Base-by-base conservation (phyloP, 495 filamentous ascomycete genomes). In the Thermothielavioides terrestris region DNA sequence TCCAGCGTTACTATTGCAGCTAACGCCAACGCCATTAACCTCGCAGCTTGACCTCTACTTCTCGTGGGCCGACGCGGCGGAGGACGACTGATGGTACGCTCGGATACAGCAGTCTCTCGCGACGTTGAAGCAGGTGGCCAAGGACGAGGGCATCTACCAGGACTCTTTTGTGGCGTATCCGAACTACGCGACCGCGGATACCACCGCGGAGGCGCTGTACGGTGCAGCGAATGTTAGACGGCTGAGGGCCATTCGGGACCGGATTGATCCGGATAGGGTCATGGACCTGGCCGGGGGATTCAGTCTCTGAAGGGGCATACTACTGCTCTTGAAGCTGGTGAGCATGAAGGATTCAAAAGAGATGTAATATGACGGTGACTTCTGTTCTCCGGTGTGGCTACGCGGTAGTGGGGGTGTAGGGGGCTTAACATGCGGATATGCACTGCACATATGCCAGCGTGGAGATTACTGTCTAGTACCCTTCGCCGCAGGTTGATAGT, bases 281-380 rank as follows among this genome's bases (percentile, higher is more conserved):
- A 63, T 63, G 60, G 58, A 57, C 9, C 26, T 59, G 5, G 55
- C 55, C 1, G 60, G 60, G 1, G 60, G 60, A 1, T 63, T 55
- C 27, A 34, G n/a, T 1, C 50, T 63, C 6, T 63, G 34, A 59
- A 12, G 6, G 14, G 4, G n/a, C n/a, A n/a, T n/a, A n/a, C n/a
- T n/a, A n/a, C n/a, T n/a, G n/a, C n/a, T n/a, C n/a, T n/a, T n/a
- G n/a, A n/a, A n/a, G n/a, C n/a, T n/a, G n/a, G n/a, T n/a, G n/a
- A n/a, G n/a, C n/a, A n/a, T n/a, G n/a, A n/a, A n/a, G n/a, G n/a
- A n/a, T n/a, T n/a, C n/a, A n/a, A n/a, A n/a, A n/a, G n/a, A n/a
- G n/a, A n/a, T n/a, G n/a, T n/a, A n/a, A n/a, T n/a, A n/a, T n/a
- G n/a, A n/a, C n/a, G n/a, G n/a, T n/a, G n/a, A n/a, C n/a, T n/a